phyloP scores from a whole-genome alignment of 371 early-diverging fungal species.

The Mucor plumbeus region DNA sequence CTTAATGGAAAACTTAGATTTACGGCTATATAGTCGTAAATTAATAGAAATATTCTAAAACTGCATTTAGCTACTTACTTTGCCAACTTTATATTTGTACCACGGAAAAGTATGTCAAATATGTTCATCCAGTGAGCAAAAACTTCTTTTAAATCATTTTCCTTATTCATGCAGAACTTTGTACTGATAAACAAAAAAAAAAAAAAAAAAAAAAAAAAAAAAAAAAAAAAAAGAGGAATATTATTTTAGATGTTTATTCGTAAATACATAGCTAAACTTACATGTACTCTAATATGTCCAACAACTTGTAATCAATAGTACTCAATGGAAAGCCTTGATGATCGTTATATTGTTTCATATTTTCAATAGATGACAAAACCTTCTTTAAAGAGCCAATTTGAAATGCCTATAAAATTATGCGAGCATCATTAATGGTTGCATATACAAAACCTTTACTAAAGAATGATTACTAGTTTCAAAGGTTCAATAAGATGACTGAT shows the following conservation, averaged over 20 bases:
- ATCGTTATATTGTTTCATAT: neutral
- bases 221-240: too few species aligned
- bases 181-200: neutral
- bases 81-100: constrained; percentile 18
- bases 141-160: neutral
- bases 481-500: constrained; percentile 11
- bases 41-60: neutral
- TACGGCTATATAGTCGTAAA: neutral
- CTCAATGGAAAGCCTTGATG: neutral
- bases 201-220: too few species aligned
- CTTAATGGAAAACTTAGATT: neutral
- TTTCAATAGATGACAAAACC: neutral
- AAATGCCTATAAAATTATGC: constrained; percentile 3
- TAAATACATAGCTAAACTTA: neutral
- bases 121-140: constrained; percentile 9
- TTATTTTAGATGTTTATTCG: neutral
- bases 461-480: neutral
- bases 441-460: neutral
- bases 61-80: neutral
- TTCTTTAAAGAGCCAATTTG: neutral
- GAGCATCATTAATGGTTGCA: neutral
- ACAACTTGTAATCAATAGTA: constrained; percentile 6
- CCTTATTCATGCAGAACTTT: neutral
- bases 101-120: constrained; percentile 17
- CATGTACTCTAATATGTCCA: constrained; percentile 23